A percentile compares a stretch with the other conserved stretches of the same genome.
These are phyloP conservation scores for Boechera divaricarpa DNA, from an alignment of 345 rosid species.

Conservation along the genomic window DNA sequence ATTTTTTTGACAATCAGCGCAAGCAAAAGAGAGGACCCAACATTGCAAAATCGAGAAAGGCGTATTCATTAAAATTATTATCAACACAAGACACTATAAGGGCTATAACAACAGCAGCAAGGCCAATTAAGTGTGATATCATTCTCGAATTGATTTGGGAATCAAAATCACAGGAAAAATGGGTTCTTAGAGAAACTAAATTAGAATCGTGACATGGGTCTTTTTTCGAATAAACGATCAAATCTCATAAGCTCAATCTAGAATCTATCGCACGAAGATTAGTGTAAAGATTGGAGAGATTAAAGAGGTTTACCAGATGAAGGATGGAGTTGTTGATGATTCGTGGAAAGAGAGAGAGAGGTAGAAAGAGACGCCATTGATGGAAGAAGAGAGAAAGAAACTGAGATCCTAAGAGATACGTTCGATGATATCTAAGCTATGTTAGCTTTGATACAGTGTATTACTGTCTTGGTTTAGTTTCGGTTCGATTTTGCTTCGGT, in stretches of 20 bases:
- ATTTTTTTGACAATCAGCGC: background rate
- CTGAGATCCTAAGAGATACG: slow-evolving; percentile 26
- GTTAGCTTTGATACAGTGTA: background rate
- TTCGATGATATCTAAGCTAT: slow-evolving; percentile 46
- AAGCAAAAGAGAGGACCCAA: slow-evolving; percentile 2
- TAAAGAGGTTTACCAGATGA: slow-evolving; percentile 50
- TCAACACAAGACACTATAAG: background rate
- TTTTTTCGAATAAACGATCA: background rate
- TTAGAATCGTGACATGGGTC: background rate
- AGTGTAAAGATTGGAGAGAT: background rate
- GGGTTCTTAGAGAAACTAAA: background rate
- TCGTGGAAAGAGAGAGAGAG: slow-evolving; percentile 55
- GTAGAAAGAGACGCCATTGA: slow-evolving; percentile 59
- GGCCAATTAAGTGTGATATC: background rate
- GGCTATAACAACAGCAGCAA: no score
- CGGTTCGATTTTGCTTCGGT: no score
- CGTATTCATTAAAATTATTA: background rate
- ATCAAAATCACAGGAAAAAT: background rate
- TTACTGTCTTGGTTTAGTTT: no score
- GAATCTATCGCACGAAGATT: background rate
- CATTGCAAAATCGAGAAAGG: background rate
- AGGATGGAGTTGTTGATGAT: slow-evolving; percentile 39
- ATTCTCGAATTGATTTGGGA: no score
- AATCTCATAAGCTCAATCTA: background rate
- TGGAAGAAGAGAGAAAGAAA: slow-evolving; percentile 27